These are phyloP conservation scores for Ophiostoma ips DNA, from an alignment of 2,329 filamentous ascomycete genomes.

Conservation along the genomic window DNA sequence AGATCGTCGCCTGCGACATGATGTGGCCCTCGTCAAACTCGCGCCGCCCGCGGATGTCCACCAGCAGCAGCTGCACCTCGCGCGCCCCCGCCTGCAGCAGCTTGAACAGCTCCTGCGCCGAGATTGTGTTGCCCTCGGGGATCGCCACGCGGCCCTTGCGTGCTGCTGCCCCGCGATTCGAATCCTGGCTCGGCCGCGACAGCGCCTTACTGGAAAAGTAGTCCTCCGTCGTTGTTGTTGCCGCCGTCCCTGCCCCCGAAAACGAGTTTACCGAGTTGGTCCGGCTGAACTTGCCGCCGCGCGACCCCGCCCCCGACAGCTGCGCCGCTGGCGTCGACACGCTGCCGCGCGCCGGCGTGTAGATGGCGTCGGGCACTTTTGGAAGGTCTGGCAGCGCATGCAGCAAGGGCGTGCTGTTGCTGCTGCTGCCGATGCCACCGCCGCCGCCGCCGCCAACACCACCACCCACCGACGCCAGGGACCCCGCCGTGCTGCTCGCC, in stretches of 20 bases:
- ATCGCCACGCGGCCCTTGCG: slow-evolving; percentile 28
- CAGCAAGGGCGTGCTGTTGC: slow-evolving; percentile 5
- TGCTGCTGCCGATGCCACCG: too few species aligned
- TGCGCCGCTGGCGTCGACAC: slow-evolving; percentile 50
- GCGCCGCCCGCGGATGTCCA: slow-evolving; percentile 70
- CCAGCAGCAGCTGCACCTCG: slow-evolving; percentile 56
- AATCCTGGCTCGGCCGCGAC: slow-evolving; percentile 3
- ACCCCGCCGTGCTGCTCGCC: neutral
- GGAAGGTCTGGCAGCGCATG: slow-evolving; percentile 41
- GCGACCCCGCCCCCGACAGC: slow-evolving; percentile 47
- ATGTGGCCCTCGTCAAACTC: slow-evolving; percentile 85
- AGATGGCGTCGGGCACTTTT: slow-evolving; percentile 60
- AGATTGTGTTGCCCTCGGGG: slow-evolving; percentile 44
- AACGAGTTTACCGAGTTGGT: slow-evolving; percentile 38
- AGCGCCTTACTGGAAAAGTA: slow-evolving; percentile 22
- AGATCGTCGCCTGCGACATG: slow-evolving; percentile 69
- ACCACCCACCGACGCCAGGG: too few species aligned
- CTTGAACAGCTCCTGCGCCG: slow-evolving; percentile 54
- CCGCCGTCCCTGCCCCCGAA: slow-evolving; percentile 12
- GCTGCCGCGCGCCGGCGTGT: slow-evolving; percentile 63
- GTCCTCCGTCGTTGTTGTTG: slow-evolving; percentile 17
- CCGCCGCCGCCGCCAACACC: too few species aligned
- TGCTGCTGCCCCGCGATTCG: too few species aligned
- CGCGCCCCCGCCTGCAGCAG: slow-evolving; percentile 44
- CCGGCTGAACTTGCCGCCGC: slow-evolving; percentile 47